These are phyloP conservation scores for Saposhnikovia divaricata DNA, from an alignment of 129 eudicot genomes.

Conservation along the genomic window DNA sequence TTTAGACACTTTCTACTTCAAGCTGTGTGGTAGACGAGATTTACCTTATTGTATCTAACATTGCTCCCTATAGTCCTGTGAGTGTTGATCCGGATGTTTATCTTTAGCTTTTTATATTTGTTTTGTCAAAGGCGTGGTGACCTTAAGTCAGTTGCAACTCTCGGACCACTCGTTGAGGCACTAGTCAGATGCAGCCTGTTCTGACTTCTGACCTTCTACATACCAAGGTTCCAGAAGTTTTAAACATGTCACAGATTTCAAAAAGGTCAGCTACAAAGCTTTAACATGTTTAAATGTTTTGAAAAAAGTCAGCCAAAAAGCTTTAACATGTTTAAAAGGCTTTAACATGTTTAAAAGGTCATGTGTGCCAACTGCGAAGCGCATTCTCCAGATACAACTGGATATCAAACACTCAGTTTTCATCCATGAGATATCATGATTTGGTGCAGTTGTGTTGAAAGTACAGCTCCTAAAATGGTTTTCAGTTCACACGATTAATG, in stretches of 20 bases:
- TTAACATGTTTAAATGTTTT: neutral
- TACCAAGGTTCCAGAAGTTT: neutral
- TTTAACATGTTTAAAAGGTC: neutral
- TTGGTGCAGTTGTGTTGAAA: neutral
- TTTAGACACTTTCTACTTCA: neutral
- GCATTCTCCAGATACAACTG: neutral
- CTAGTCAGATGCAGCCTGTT: conserved; percentile 4
- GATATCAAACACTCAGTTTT: neutral
- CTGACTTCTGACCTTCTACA: neutral
- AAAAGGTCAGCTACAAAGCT: neutral
- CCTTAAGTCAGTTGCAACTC: neutral
- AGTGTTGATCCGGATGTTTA: neutral
- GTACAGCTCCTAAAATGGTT: too few relatives aligned
- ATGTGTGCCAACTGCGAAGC: neutral
- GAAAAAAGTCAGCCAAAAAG: neutral
- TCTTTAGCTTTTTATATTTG: neutral
- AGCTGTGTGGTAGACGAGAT: neutral
- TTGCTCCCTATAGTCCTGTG: neutral
- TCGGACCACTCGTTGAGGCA: neutral
- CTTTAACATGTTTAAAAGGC: conserved; percentile 2
- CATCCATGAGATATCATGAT: neutral
- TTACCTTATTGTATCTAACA: neutral
- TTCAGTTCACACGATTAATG: too few relatives aligned
- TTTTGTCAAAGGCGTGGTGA: conserved; percentile 1
- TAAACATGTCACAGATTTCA: neutral